A percentile compares a stretch with the other conserved stretches of the same genome.
phyloP scores from a whole-genome alignment of 257 asterid genomes.

The Rehmannia glutinosa region DNA sequence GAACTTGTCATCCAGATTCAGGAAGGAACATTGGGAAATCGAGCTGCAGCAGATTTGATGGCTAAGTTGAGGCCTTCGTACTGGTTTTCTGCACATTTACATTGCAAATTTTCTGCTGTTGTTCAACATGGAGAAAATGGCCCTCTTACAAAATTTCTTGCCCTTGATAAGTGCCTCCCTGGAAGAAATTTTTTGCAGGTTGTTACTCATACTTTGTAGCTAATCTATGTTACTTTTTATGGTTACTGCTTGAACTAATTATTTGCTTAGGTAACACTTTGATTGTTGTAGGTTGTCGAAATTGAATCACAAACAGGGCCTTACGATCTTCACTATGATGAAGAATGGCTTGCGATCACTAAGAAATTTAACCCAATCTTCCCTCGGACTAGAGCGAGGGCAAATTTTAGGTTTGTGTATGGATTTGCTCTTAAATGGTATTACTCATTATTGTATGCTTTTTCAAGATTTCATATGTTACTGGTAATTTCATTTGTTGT shows the following conservation, averaged over 20 bases:
- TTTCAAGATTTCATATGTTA: not conserved
- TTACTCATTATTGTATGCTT: not conserved
- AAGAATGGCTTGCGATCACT: slow-evolving; percentile 96
- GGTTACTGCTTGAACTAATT: slow-evolving; percentile 11
- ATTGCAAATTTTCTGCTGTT: slow-evolving; percentile 93
- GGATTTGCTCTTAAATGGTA: not conserved
- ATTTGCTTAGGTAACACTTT: slow-evolving; percentile 15
- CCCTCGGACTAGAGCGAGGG: slow-evolving; percentile 52
- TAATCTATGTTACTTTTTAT: slow-evolving; percentile 3
- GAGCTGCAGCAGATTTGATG: slow-evolving; percentile 82
- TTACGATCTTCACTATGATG: slow-evolving; percentile 76
- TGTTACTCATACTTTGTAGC: slow-evolving; percentile 16
- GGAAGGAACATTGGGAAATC: slow-evolving; percentile 81
- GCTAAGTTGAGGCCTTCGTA: slow-evolving; percentile 69
- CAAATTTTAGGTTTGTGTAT: slow-evolving; percentile 49
- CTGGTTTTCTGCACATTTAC: slow-evolving; percentile 98
- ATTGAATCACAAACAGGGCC: slow-evolving; percentile 83
- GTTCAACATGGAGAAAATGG: slow-evolving; percentile 80
- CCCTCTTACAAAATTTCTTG: slow-evolving; percentile 48
- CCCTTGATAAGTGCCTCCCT: slow-evolving; percentile 58
- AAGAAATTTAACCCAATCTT: slow-evolving; percentile 63
- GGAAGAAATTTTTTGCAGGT: slow-evolving; percentile 78
- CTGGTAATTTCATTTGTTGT: slow-evolving; percentile 23
- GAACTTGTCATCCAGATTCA: slow-evolving; percentile 44
- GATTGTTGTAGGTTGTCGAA: slow-evolving; percentile 56